Evolutionary conservation across 2,329 filamentous ascomycete species (phyloP), one percentile per base, ranked within the genome.

Genomic region (Chaetothyriales sp.): DNA sequence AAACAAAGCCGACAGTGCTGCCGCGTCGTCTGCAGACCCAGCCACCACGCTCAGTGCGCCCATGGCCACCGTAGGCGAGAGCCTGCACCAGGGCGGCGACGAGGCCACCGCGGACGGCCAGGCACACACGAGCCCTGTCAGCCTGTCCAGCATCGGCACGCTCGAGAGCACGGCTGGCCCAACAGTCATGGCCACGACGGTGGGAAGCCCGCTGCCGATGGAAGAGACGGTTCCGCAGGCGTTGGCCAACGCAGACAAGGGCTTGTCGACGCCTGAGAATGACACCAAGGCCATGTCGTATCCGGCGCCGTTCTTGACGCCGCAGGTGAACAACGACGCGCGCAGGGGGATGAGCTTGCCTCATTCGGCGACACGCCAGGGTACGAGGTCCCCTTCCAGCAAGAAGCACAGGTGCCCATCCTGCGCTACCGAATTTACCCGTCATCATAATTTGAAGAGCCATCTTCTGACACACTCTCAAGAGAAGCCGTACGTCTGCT

Each of bases 381-480:
- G 73, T 50, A 81, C 82, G 47, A 79, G 81, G 61, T 87, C 88
- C 5, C 83, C 85, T 0, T 82, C 82, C 22, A 77, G 79, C 49
- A 95, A 95, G 71, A 90, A 92, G 64, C 90, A 98, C 72, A 94
- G 92, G 67, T 98, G 92, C 64, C 90, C 88, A 0, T 95, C 94
- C 67, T 98, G 92, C 74, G 81, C 88, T 43, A 95, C 92, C 4
- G 92, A 95, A 63, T 98, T 98, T 61, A 98, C 92, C 25, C 81
- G 92, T 45, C 92, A 97, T 65, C 92, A 97, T 66, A 97, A 98
- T 63, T 78, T 97, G 25, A 98, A 97, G 71, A 95, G 89, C 61
- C 92, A 98, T 70, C 77, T 98, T 52, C 79, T 98, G 65, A 97
- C 92, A 0, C 92, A 97, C 68, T 95, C 89, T 63, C 90, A 98